Evolutionary conservation across 805 yeast species (phyloP), one percentile per base, ranked within the genome.

Genomic region (Yarrowia alimentaria): DNA sequence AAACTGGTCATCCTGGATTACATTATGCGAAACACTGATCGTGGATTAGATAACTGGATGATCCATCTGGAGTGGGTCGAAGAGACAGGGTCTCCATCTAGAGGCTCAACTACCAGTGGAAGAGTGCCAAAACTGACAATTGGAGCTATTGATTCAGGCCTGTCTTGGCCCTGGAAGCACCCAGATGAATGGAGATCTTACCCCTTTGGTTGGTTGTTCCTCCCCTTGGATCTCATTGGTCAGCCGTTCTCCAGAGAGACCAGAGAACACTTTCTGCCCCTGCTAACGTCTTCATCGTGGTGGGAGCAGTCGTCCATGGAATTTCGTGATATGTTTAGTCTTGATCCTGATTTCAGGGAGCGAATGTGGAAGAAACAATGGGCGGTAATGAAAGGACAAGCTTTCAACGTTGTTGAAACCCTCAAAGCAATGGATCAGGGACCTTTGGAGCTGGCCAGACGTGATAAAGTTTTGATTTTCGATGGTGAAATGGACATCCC

Each of bases 31-130:
- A 83, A 84, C 58, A 83, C 91, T 0, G 90, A 83, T 61, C 66
- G 91, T 29, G 85, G 86, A 0, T 62, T 79, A 9, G 90, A 83
- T 60, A 83, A 84, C 58, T 83, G 90, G 90, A 83, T 84, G 91
- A 74, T 83, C 16, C 71, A 72, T 51, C 57, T 80, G 13, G 74
- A 71, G n/a, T 76, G 79, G 75, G 38, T 37, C 5, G 54, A 56
- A 17, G 54, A 33, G 2, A 28, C 54, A 4, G 52, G 40, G n/a
- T 53, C 57, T 30, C 49, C 31, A 11, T 34, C 52, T 58, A 55
- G 31, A 21, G 34, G 40, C 6, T 17, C 50, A 5, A 32, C 35
- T 1, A 49, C 58, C 1, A 22, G 37, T 6, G 32, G 38, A 6
- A 61, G 63, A 54, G 56, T 56, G 12, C 82, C 83, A 0, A 52